Base-by-base conservation (phyloP, 1,139 yeast genomes). In the Hyphopichia wangnamkhiaoensis region DNA sequence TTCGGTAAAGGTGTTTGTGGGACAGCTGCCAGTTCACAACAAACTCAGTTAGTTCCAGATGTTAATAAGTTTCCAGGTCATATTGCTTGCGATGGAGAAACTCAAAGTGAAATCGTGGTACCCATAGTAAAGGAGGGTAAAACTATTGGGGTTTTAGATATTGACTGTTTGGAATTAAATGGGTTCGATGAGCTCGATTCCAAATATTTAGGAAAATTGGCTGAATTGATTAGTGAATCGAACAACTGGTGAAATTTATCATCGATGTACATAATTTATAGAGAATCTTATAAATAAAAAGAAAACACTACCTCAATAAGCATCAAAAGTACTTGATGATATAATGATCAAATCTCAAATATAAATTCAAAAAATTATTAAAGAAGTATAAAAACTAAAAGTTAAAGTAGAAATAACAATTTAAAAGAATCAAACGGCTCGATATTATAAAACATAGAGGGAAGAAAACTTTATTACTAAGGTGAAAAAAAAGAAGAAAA, bases 11-110 rank as follows among this genome's bases (percentile, higher is more conserved):
- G 98, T 7, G 98, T 93, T 0, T 93, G 98, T 64, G 98, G 98
- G 5, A 68, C 79, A 1, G 95, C 96, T 1, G 96, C 95, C 0
- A 46, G 58, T 0, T 49, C 68, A 0, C 59, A 62, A 41, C 38
- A 60, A 38, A 84, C 96, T 0, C 95, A 88, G 57, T 58, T 89
- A 9, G 97, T 93, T 7, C 69, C 74, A 0, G 77, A 93, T 59
- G 98, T 91, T 2, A 72, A 84, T 19, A 58, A 75, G 48, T 90
- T 79, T 51, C 95, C 96, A 0, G 96, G 95, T 1, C 98, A 93
- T 58, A 93, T 93, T 50, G 98, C 98, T 0, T 93, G 98, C 61
- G 98, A 93, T 63, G 96, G 96, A 1, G 96, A 83, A 42, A 91
- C 98, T 1, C 75, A 84, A 45, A 85, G 96, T 59, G 98, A 93